Evolutionary conservation across 78 protist species (phyloP).

Genomic region (Parvularia atlantis): DNA sequence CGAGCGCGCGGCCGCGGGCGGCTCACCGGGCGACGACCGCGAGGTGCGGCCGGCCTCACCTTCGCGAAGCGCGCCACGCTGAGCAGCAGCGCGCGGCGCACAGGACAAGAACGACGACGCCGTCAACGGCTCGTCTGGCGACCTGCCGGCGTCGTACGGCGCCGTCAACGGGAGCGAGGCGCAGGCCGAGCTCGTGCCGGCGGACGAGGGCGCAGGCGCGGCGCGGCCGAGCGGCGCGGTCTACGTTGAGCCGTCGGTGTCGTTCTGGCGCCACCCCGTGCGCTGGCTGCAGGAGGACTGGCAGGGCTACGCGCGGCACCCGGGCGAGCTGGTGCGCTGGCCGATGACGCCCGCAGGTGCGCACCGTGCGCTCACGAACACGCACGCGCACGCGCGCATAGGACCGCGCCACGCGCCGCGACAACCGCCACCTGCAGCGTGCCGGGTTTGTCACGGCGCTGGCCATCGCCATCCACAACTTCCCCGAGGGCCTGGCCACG

Average conservation of each 20-base stretch:
- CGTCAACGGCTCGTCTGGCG: too few species aligned
- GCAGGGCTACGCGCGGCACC: neutral
- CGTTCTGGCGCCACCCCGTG: too few species aligned
- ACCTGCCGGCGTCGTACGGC: too few species aligned
- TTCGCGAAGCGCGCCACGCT: neutral
- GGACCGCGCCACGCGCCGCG: neutral
- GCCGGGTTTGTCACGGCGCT: conserved; percentile 30
- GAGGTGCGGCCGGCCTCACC: neutral
- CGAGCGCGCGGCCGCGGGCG: neutral
- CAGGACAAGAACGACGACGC: too few species aligned
- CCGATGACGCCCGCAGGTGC: neutral
- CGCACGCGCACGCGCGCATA: neutral
- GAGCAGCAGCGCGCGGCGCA: too few species aligned
- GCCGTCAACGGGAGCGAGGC: too few species aligned
- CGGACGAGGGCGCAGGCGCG: too few species aligned
- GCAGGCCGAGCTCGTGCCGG: too few species aligned
- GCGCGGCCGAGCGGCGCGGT: too few species aligned
- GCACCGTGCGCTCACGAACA: neutral
- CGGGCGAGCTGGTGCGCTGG: neutral
- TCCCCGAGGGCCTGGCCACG: conserved; percentile 56
- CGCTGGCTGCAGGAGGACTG: neutral
- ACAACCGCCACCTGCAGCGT: neutral
- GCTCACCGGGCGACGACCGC: neutral
- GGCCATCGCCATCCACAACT: conserved; percentile 49
- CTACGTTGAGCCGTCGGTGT: too few species aligned